phyloP scores from a whole-genome alignment of 2,329 filamentous ascomycete species.

The Colletotrichum sp. region DNA sequence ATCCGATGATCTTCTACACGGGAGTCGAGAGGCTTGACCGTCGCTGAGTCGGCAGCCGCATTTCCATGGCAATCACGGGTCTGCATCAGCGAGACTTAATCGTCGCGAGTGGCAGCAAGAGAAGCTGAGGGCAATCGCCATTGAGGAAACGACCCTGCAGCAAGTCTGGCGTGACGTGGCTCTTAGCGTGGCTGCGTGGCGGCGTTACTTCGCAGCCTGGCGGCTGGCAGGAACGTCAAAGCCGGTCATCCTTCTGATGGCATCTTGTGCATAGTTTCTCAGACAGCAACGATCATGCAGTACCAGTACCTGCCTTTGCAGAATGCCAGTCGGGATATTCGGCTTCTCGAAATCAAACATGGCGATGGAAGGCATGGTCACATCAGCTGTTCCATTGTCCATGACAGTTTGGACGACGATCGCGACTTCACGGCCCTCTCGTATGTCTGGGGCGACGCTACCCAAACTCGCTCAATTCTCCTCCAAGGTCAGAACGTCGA shows the following conservation, averaged over 20 bases:
- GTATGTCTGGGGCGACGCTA: background rate
- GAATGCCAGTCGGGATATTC: background rate
- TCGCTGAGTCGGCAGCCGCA: background rate
- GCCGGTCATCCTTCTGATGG: background rate
- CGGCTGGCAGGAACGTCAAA: background rate
- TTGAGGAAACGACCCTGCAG: background rate
- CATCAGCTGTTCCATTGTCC: background rate
- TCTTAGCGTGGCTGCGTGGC: background rate
- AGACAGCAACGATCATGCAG: background rate
- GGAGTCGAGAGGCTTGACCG: background rate
- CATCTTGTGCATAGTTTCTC: background rate
- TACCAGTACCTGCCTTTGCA: background rate
- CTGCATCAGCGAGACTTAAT: background rate
- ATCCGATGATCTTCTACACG: background rate
- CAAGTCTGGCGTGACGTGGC: background rate
- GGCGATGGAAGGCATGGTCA: background rate
- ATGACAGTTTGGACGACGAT: background rate
- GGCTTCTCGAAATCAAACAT: background rate
- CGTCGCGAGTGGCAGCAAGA: rapidly evolving
- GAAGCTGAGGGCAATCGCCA: background rate
- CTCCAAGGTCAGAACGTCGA: background rate
- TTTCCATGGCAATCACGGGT: background rate
- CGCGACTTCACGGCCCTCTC: background rate
- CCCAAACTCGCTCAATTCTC: background rate
- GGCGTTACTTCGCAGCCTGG: background rate